Evolutionary conservation across 202 grass and related monocot species (phyloP), one percentile per base, ranked within the genome.

Genomic region (Carex sylvatica): DNA sequence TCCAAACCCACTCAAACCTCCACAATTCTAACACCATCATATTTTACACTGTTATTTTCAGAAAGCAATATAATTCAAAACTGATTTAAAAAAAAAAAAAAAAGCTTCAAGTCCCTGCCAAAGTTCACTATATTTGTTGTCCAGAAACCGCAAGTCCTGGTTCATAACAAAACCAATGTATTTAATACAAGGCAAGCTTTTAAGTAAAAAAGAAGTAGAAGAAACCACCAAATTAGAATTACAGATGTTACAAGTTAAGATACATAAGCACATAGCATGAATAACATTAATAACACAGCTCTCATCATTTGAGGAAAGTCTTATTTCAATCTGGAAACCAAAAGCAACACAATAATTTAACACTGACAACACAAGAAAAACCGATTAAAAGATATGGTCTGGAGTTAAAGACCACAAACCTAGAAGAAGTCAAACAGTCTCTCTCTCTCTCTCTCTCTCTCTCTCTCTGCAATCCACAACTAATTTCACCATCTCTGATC

Each of bases 351-450:
- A 58, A 18, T 78, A 60, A 59, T 56, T 54, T 77, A 76, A 76
- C 26, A 77, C 73, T 35, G 30, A 19, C 20, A 38, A 56, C 14
- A 52, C 1, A 24, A 54, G 46, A 75, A 75, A 55, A 9, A 2
- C 28, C 15, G 16, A 77, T 59, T 58, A 16, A n/a, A n/a, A n/a
- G n/a, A n/a, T n/a, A n/a, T n/a, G n/a, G n/a, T n/a, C n/a, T n/a
- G n/a, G n/a, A n/a, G n/a, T n/a, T n/a, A n/a, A n/a, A n/a, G n/a
- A n/a, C n/a, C 35, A 36, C 79, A 82, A 49, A 66, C 62, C 79
- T 82, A 82, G 79, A 82, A 82, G 24, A 82, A 56, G 26, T 70
- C 16, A 19, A 82, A 82, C 40, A 72, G 47, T 52, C 61, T 64
- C 69, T 56, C 72, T 31, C 33, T 35, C 64, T 52, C 61, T 64